Conservation (phyloP, 176 grass and related monocot genomes). For the Juncus inflexus region DNA sequence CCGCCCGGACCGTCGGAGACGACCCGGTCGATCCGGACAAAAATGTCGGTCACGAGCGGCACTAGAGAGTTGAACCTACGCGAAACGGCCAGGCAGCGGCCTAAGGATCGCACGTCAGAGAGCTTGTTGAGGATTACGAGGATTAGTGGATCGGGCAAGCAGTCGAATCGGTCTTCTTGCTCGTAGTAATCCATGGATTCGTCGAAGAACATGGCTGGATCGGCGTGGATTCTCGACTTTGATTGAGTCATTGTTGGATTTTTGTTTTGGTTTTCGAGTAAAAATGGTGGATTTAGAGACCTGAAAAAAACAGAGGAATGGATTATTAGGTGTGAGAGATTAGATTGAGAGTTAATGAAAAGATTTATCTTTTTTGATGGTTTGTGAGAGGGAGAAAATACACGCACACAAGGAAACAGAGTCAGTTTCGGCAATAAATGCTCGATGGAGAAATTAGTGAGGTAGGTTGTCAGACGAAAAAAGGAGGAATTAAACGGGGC, state of each 20-base stretch:
- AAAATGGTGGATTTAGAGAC: not conserved
- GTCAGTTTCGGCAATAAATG: conserved; percentile 16
- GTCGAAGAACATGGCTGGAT: conserved; percentile 35
- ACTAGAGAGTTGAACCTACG: conserved; percentile 61
- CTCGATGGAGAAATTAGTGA: conserved; percentile 14
- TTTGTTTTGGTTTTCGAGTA: not conserved
- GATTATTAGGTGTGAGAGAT: conserved; percentile 13
- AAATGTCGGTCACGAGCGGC: conserved; percentile 59
- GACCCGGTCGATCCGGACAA: conserved; percentile 74
- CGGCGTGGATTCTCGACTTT: conserved; percentile 74
- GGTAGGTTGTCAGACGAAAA: conserved; percentile 22
- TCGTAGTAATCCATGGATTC: conserved; percentile 8
- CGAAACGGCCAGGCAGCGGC: conserved; percentile 71
- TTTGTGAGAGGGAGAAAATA: not conserved
- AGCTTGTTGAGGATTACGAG: conserved; percentile 88
- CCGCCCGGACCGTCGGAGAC: conserved; percentile 43
- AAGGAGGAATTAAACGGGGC: not conserved
- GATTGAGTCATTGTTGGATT: conserved; percentile 46
- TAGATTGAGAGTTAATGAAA: not conserved
- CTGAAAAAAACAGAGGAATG: conserved; percentile 8
- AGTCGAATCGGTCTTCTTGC: conserved; percentile 57
- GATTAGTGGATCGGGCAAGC: conserved; percentile 68
- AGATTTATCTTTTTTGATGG: conserved; percentile 2
- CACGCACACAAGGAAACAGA: not conserved
- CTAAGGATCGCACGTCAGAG: conserved; percentile 71